Base-by-base conservation (phyloP, 805 yeast genomes). In the Candida methanosorbosa region DNA sequence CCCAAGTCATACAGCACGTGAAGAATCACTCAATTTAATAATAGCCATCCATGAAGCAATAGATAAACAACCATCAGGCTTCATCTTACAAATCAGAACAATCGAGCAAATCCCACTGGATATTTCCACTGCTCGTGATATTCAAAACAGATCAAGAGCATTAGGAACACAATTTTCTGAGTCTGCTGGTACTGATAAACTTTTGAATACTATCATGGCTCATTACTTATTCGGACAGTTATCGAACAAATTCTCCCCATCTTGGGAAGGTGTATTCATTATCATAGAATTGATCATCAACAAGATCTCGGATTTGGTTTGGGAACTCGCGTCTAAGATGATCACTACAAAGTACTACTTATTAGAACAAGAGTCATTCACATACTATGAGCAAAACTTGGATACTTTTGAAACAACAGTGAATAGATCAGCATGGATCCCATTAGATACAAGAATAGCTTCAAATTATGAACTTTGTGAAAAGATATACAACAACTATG, bases 231-330 rank as follows among this genome's bases (percentile, higher is more conserved):
- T 81, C 44, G 97, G 97, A 23, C 66, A 82, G 39, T 57, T 88
- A 29, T 66, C 85, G 4, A 77, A 78, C 23, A 72, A 74, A 38
- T 86, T 90, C 45, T 81, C 85, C 37, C 97, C 97, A 1, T 68
- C 81, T 12, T 87, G 95, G 95, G 70, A 73, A 15, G 86, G 81
- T 5, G 81, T 82, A 2, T 59, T 67, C 35, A 90, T 80, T 40
- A 68, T 71, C 4, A 49, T 84, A 4, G 72, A 78, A 1, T 48
- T 55, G 4, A 54, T 80, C 9, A 56, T 64, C 12, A 59, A 52
- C 14, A 66, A 64, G 41, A 51, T 61, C 33, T 63, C 67, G 14
- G 57, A 54, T 0, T 32, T 61, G 11, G 60, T 82, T 0, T 86
- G 95, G 94, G 50, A 63, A 0, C 48, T 72, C 15, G 58, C 76